phyloP scores from a whole-genome alignment of 2,329 filamentous ascomycete species.

The Ceratocystiopsis brevicomis region DNA sequence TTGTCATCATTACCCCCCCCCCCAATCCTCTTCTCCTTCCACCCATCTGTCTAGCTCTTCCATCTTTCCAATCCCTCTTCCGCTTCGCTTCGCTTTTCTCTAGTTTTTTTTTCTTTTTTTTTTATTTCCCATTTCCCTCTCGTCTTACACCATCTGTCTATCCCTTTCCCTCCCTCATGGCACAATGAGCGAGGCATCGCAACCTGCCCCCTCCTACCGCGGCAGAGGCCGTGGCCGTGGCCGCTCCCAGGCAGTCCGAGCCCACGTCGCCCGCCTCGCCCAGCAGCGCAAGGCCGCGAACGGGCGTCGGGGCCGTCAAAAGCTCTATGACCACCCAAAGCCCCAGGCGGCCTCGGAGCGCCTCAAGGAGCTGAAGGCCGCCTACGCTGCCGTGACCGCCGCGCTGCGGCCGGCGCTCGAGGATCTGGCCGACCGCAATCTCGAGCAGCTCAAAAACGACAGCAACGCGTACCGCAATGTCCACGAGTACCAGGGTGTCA shows the following conservation, averaged over 20 bases:
- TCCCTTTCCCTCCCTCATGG: slow-evolving; percentile 5
- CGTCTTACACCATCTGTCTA: neutral
- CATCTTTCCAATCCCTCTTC: neutral
- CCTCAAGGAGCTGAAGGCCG: slow-evolving; percentile 46
- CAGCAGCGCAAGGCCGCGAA: slow-evolving; percentile 19
- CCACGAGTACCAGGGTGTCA: slow-evolving; percentile 32
- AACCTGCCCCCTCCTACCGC: slow-evolving; percentile 7
- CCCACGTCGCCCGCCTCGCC: slow-evolving; percentile 11
- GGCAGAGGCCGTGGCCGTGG: slow-evolving; percentile 17
- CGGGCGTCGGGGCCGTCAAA: slow-evolving; percentile 31
- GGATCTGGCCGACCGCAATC: slow-evolving; percentile 41
- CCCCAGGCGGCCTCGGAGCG: slow-evolving; percentile 42
- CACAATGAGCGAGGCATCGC: slow-evolving; percentile 10
- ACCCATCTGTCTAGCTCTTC: neutral
- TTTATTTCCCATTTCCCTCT: neutral
- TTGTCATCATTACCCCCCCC: neutral
- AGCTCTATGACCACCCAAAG: slow-evolving; percentile 33
- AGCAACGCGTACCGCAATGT: slow-evolving; percentile 32
- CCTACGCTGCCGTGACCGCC: slow-evolving; percentile 42
- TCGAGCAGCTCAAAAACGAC: slow-evolving; percentile 37
- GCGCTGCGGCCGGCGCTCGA: slow-evolving; percentile 45
- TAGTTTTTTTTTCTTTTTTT: no score
- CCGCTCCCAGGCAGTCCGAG: slow-evolving; percentile 13
- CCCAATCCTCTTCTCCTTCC: neutral
- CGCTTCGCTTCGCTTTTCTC: neutral